Base-by-base conservation (phyloP, 208 protist genomes). In the Strigomonas culicis region DNA sequence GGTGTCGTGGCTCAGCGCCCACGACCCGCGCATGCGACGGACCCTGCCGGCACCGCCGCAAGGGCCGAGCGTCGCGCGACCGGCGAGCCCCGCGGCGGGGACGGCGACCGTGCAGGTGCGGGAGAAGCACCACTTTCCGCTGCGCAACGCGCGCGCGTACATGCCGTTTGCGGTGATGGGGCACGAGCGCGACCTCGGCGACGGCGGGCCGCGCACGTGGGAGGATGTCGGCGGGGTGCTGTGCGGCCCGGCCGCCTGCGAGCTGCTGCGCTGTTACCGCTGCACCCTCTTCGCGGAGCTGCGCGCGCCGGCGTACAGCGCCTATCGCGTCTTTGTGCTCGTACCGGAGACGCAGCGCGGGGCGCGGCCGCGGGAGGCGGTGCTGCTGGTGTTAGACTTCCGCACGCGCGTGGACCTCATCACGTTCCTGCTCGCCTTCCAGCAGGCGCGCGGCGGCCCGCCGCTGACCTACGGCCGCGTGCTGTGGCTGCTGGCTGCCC, bases 401-500 rank as follows among this genome's bases (percentile, higher is more conserved):
- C 52, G 60, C 47, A 71, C 64, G 21, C 75, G 87, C 0, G 22
- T 62, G 6, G 82, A 91, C 39, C 86, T 75, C 76, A 56, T 75
- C n/a, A 63, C 70, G 1, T 82, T 90, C 52, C 27, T 90, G 27
- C 25, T 86, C 7, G 39, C 13, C 4, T 32, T 36, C n/a, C 41
- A 34, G 22, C 13, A 32, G 31, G 56, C 27, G 36, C 8, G 28
- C 1, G 56, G 34, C 21, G 34, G 56, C 6, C 31, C 10, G 32
- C 56, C 56, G 56, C 55, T 92, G 22, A 79, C 80, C 10, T 88
- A 84, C 72, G 87, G 87, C 19, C 80, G 87, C 1, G 74, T 65
- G n/a, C 71, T 93, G 60, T 93, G 87, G 87, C 68, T 90, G 60
- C 68, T 93, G 17, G 80, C 83, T n/a, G 75, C 66, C 32, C 76